Base-by-base conservation (phyloP, 2,329 filamentous ascomycete species). In the Penicillium sp. region DNA sequence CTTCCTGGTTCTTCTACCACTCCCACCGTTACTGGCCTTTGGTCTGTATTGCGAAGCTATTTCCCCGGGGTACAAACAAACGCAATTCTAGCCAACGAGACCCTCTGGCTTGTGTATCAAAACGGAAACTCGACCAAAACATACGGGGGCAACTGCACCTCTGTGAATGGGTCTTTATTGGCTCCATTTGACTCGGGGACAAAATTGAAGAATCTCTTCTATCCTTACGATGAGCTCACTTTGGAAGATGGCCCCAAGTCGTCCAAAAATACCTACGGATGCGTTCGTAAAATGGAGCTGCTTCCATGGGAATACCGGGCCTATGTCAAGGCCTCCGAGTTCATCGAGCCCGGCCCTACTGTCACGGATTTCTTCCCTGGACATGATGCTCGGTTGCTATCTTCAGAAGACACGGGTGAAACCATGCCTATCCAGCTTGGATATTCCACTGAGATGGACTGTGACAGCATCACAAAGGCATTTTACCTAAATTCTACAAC, bases 131-230 rank as follows among this genome's bases (percentile, higher is more conserved):
- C 73, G 8, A 79, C 80, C 0, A 76, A 73, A 11, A 78, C 78
- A 3, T 88, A 85, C 52, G 78, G 87, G 63, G 88, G 86, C 69
- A 71, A 65, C 16, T 71, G 76, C 38, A 72, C 75, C 15, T 64
- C 72, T 6, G 74, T 72, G 10, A 81, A 50, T 19, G 16, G 16
- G 6, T 43, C 81, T 3, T 75, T 87, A 34, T 73, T 87, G 29
- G 73, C 85, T 15, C 83, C 85, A 0, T 88, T 84, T 56, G 72
- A 76, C 9, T 67, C 72, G 2, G 80, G 78, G 11, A 82, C 79
- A 2, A 81, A 75, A 1, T 83, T 88, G 59, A 83, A 82, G 66
- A 87, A 87, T 62, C 68, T 88, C n/a, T 86, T 88, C 68, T 82
- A 82, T 63, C 84, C 85, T 0, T 84, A 83, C 61, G 83, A 85